Base-by-base conservation (phyloP, 768 basidiomycete species). In the Crepidotus variabilis region DNA sequence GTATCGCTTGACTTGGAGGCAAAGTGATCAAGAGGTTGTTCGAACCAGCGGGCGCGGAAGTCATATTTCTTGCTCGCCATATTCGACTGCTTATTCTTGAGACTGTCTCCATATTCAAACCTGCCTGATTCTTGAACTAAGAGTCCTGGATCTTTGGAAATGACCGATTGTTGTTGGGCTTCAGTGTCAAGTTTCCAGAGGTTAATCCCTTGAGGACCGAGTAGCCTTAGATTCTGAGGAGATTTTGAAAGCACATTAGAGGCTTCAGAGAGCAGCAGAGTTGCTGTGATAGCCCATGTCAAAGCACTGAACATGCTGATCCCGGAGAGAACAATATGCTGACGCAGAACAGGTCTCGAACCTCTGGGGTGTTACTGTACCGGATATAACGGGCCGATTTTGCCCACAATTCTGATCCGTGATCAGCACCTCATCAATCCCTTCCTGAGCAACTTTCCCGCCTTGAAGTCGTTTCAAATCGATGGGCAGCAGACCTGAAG, bases 21-120 rank as follows among this genome's bases (percentile, higher is more conserved):
- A 61, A 89, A 88, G 67, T 98, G 94, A 66, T 95, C 92, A 58
- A 96, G 72, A 2, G 90, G 92, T 65, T 98, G 94, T 54, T 78
- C 70, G 72, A 96, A 95, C 75, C 83, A 90, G 49, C 82, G 81
- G 2, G 79, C 78, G 13, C 73, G 74, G 67, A 88, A 88, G 35
- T 80, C 77, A 21, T 56, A 63, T 51, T 45, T 51, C 23, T 11
- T 47, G 2, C 24, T 33, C 8, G 28, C 28, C 8, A 28, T 28
- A 13, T 39, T 34, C 2, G 18, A 43, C 16, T 53, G 51, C 39
- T 22, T 20, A 13, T 43, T 46, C 47, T 59, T 28, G 28, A 28
- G 8, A 28, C 28, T 36, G 57, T 65, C 43, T 65, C 67, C 21
- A 68, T 59, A 54, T 65, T 63, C 51, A 65, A 66, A 11, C 5